Base-by-base conservation (phyloP, 31 red algal species). In the Endocladia muricata region DNA sequence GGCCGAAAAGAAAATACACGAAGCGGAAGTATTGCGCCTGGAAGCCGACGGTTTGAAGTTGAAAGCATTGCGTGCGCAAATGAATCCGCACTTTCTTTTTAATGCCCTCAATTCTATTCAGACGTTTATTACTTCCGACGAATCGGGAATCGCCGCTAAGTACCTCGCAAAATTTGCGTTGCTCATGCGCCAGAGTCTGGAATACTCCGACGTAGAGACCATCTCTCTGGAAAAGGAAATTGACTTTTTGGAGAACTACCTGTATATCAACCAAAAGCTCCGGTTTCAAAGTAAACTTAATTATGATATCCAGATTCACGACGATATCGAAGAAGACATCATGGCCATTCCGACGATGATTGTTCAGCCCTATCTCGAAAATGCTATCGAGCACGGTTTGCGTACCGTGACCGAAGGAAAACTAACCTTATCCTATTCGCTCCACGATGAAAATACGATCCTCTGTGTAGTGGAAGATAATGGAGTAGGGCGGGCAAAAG, bases 141-240 rank as follows among this genome's bases (percentile, higher is more conserved):
- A 52, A 52, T 13, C 47, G 13, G n/a, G 13, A 11, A 11, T 15
- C 11, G 47, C 47, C 11, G 47, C 13, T 15, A n/a, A 52, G n/a
- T 52, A 52, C n/a, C n/a, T 52, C 11, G 47, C 47, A 52, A 15
- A 11, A 15, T 52, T 52, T 52, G 47, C 47, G 47, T 13, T 15
- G 13, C n/a, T 52, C 13, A n/a, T 52, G 47, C 47, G 47, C 11
- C 13, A 11, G 13, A 52, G 13, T 52, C n/a, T 52, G 47, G 47
- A 52, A 52, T 15, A 52, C n/a, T 52, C 47, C n/a, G n/a, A 15
- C 13, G 47, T 15, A 11, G 47, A 52, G n/a, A 15, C 11, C n/a
- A 52, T 52, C n/a, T n/a, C 47, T 52, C n/a, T 52, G 47, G n/a
- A 11, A 52, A 52, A 52, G n/a, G 47, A 52, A 52, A 52, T 52